Percentiles rank a stretch among this genome's conserved stretches.
phyloP scores from a whole-genome alignment of 2,329 filamentous ascomycete species.

The Fusarium globosum region DNA sequence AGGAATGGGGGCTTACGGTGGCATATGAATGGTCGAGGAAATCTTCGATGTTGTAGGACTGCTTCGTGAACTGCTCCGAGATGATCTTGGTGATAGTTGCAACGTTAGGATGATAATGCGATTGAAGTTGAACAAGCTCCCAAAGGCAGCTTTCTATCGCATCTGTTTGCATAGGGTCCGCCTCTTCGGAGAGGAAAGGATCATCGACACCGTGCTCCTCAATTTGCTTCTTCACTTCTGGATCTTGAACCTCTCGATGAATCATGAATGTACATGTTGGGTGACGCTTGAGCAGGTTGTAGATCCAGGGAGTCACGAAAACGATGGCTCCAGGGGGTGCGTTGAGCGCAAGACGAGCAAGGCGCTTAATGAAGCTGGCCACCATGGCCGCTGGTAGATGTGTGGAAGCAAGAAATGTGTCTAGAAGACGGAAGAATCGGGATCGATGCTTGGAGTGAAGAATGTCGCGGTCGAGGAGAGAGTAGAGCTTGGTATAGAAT shows the following conservation, averaged over 20 bases:
- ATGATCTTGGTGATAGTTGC: slow-evolving; percentile 94
- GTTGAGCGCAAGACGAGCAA: slow-evolving; percentile 84
- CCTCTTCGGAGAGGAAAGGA: slow-evolving; percentile 79
- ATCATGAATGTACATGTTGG: slow-evolving; percentile 96
- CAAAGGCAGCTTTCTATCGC: slow-evolving; percentile 95
- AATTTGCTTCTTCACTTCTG: slow-evolving; percentile 67
- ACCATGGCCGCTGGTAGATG: slow-evolving; percentile 92
- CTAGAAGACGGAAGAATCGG: slow-evolving; percentile 89
- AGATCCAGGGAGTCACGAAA: slow-evolving; percentile 89
- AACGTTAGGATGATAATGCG: slow-evolving; percentile 97
- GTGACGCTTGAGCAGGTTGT: slow-evolving; percentile 92
- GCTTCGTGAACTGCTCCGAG: slow-evolving; percentile 96
- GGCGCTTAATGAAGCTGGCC: slow-evolving; percentile 95
- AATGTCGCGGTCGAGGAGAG: slow-evolving; percentile 84
- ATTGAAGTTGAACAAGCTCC: slow-evolving; percentile 92
- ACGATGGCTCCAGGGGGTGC: slow-evolving; percentile 92
- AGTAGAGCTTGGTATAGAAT: slow-evolving; percentile 95
- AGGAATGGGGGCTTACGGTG: slow-evolving; percentile 65
- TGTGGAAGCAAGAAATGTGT: slow-evolving; percentile 89
- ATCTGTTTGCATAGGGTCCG: slow-evolving; percentile 83
- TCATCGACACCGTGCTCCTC: slow-evolving; percentile 73
- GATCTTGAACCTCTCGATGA: slow-evolving; percentile 76
- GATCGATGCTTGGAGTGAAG: slow-evolving; percentile 95
- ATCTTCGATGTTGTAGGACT: slow-evolving; percentile 94
- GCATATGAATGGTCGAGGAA: slow-evolving; percentile 95